A percentile compares a stretch with the other conserved stretches of the same genome.
Evolutionary conservation across 2,329 filamentous ascomycete genomes (phyloP).

Genomic region (Aspergillus ruber): DNA sequence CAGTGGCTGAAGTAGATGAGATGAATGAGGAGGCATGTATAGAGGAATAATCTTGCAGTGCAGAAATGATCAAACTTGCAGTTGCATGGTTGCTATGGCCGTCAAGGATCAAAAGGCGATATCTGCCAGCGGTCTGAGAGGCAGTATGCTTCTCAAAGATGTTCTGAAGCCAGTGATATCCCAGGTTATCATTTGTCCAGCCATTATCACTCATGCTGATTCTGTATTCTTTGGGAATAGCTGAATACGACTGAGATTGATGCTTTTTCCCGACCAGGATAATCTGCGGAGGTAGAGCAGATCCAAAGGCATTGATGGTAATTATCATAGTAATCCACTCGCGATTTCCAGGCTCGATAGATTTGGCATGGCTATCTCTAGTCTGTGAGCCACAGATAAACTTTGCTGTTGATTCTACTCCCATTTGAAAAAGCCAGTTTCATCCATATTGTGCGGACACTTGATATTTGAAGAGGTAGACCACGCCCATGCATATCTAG

Average conservation of each 20-base stretch:
- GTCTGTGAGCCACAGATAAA: background rate
- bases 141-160: constrained; percentile 1
- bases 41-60: too few relatives aligned
- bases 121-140: too few relatives aligned
- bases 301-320: background rate
- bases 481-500: background rate
- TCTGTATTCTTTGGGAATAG: background rate
- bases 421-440: background rate
- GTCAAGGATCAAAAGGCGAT: background rate
- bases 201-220: background rate
- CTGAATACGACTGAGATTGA: background rate
- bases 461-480: background rate
- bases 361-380: background rate
- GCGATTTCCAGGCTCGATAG: background rate
- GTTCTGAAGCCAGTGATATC: constrained; percentile 1
- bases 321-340: background rate
- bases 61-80: background rate
- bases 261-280: background rate
- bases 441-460: background rate
- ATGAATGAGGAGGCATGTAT: too few relatives aligned
- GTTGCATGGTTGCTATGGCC: background rate
- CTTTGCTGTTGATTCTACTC: background rate
- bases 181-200: background rate
- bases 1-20: too few relatives aligned
- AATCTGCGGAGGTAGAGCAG: background rate